phyloP scores from a whole-genome alignment of 2,329 filamentous ascomycete genomes.

The Byssochlamys sp. region DNA sequence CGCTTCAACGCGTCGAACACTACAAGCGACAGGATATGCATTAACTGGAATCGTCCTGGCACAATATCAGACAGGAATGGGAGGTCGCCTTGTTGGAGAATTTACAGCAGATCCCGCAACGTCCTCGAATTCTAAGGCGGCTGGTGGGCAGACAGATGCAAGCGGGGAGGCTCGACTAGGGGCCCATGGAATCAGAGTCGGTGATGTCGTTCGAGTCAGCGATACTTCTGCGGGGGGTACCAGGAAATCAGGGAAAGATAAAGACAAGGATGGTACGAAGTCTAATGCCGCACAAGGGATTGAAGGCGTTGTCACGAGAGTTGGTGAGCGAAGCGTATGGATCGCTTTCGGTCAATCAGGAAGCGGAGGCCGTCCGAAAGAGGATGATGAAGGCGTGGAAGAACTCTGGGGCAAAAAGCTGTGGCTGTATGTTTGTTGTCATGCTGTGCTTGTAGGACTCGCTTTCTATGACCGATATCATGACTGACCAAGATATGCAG shows the following conservation, averaged over 20 bases:
- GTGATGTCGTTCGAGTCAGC: conserved; percentile 39
- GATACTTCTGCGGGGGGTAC: conserved; percentile 20
- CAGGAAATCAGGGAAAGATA: conserved; percentile 22
- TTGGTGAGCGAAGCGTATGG: conserved; percentile 34
- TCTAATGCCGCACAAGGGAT: conserved; percentile 22
- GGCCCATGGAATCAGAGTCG: conserved; percentile 39
- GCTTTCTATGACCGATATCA: background rate
- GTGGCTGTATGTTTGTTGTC: conserved; percentile 48
- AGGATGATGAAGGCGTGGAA: conserved; percentile 35
- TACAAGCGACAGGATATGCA: conserved; percentile 34
- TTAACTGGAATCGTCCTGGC: conserved; percentile 51
- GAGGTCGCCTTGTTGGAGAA: conserved; percentile 82
- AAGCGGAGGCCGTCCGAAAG: conserved; percentile 23
- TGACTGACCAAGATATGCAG: conserved; percentile 27
- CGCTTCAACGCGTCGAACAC: conserved; percentile 32
- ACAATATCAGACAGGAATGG: conserved; percentile 76
- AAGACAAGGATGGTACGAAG: conserved; percentile 23
- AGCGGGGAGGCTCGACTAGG: conserved; percentile 35
- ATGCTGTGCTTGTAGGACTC: background rate
- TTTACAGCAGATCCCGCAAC: conserved; percentile 63
- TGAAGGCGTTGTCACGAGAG: conserved; percentile 39
- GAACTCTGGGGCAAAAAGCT: conserved; percentile 48
- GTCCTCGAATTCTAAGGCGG: conserved; percentile 24
- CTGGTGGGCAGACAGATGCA: conserved; percentile 18
- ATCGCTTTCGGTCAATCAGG: conserved; percentile 37